These are phyloP conservation scores for Fragilaria crotonensis DNA, from an alignment of 108 stramenopile genomes.

Conservation along the genomic window DNA sequence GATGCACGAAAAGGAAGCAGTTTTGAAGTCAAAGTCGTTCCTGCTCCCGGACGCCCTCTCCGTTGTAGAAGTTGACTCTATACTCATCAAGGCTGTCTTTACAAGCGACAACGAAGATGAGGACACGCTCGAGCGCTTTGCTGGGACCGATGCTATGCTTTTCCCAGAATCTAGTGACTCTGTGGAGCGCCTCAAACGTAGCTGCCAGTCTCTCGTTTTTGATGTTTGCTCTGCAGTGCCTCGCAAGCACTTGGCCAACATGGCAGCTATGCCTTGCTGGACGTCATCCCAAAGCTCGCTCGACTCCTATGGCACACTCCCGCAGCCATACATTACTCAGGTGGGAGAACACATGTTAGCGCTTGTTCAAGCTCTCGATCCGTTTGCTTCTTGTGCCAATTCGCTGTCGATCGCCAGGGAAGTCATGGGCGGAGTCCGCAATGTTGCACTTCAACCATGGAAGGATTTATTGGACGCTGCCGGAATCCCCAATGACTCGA, in stretches of 20 bases:
- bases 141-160: slow-evolving; percentile 35
- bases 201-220: slow-evolving; percentile 70
- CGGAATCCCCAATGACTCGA: slow-evolving; percentile 19
- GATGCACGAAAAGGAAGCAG: slow-evolving; percentile 14
- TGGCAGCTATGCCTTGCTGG: slow-evolving; percentile 67
- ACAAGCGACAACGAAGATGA: slow-evolving; percentile 13
- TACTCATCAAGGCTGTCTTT: slow-evolving; percentile 58
- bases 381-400: slow-evolving; percentile 69
- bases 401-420: slow-evolving; percentile 70
- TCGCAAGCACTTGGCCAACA: slow-evolving; percentile 41
- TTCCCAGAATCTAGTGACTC: slow-evolving; percentile 51
- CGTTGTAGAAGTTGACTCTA: slow-evolving; percentile 56
- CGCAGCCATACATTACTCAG: slow-evolving; percentile 75
- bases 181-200: slow-evolving; percentile 39
- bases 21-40: slow-evolving; percentile 8
- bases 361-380: slow-evolving; percentile 78
- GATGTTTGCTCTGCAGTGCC: slow-evolving; percentile 80
- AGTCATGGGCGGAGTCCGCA: slow-evolving; percentile 58
- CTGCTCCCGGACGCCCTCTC: slow-evolving; percentile 62
- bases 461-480: slow-evolving; percentile 61
- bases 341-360: slow-evolving; percentile 85
- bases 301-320: slow-evolving; percentile 72
- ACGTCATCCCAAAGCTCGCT: slow-evolving; percentile 22
- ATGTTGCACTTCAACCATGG: slow-evolving; percentile 73
- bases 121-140: slow-evolving; percentile 16